These are phyloP conservation scores for Neostapfia colusana DNA, from an alignment of 176 grass and related monocot species.

Conservation along the genomic window DNA sequence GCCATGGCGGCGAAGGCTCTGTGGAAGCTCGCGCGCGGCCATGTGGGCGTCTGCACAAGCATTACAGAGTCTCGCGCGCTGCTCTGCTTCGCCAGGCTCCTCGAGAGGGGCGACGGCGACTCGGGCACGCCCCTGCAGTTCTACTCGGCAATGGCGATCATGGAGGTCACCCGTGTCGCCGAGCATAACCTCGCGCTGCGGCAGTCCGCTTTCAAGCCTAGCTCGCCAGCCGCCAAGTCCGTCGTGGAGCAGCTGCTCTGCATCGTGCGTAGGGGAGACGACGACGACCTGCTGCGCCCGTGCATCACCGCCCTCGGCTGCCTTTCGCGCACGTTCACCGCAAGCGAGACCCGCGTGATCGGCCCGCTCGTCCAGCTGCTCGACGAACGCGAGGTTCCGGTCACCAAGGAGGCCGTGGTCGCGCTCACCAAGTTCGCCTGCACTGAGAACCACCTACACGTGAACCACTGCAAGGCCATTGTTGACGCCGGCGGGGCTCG, in stretches of 20 bases:
- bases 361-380: slow-evolving; percentile 77
- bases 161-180: slow-evolving; percentile 82
- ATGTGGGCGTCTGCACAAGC: slow-evolving; percentile 63
- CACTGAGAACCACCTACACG: slow-evolving; percentile 69
- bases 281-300: slow-evolving; percentile 62
- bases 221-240: slow-evolving; percentile 53
- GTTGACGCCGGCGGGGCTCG: slow-evolving; percentile 65
- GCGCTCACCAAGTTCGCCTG: slow-evolving; percentile 91
- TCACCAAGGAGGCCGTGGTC: slow-evolving; percentile 66
- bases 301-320: slow-evolving; percentile 75
- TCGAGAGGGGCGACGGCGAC: slow-evolving; percentile 54
- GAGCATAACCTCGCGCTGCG: slow-evolving; percentile 72
- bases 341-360: slow-evolving; percentile 79
- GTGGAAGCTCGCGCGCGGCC: slow-evolving; percentile 62
- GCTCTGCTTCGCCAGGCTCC: slow-evolving; percentile 83
- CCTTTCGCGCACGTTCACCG: slow-evolving; percentile 75
- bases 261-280: slow-evolving; percentile 48
- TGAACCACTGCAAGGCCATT: slow-evolving; percentile 70
- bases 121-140: slow-evolving; percentile 49
- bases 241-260: slow-evolving; percentile 72
- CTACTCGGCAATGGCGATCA: slow-evolving; percentile 74
- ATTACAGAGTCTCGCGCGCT: slow-evolving; percentile 89
- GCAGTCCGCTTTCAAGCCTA: slow-evolving; percentile 88
- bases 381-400: slow-evolving; percentile 60
- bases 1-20: slow-evolving; percentile 91